Evolutionary conservation across 2,329 filamentous ascomycete species (phyloP).

Genomic region (Diaporthe destruens): DNA sequence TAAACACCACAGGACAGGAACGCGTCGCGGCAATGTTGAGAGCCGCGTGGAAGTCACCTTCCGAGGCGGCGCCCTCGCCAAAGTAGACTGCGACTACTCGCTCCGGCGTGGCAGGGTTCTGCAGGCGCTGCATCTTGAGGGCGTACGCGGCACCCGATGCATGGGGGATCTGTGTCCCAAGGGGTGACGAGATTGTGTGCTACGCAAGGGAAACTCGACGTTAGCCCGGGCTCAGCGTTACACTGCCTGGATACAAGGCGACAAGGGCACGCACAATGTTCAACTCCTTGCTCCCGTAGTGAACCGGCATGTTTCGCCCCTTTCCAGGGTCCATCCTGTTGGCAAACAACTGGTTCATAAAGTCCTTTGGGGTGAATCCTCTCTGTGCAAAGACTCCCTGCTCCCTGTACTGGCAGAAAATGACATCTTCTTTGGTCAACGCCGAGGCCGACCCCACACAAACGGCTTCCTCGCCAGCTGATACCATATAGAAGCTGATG

Average conservation of each 20-base stretch:
- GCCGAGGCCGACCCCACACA: conserved; percentile 90
- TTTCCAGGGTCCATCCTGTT: conserved; percentile 84
- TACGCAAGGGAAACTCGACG: conserved; percentile 48
- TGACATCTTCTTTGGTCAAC: conserved; percentile 84
- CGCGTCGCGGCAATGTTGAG: conserved; percentile 85
- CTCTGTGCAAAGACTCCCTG: conserved; percentile 91
- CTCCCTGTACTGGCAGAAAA: conserved; percentile 96
- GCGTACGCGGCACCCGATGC: conserved; percentile 84
- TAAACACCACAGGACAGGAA: conserved; percentile 80
- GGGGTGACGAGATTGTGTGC: conserved; percentile 82
- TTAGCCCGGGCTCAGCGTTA: background rate
- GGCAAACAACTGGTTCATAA: conserved; percentile 95
- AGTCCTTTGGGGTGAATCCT: conserved; percentile 87
- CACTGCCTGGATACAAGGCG: background rate
- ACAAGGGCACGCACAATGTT: conserved; percentile 75
- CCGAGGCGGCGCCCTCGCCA: conserved; percentile 83
- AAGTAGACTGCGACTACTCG: conserved; percentile 82
- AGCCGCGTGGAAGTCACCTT: conserved; percentile 86
- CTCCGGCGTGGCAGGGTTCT: conserved; percentile 70
- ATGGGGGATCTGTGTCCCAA: conserved; percentile 85
- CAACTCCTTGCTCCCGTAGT: conserved; percentile 87
- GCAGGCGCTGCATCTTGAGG: conserved; percentile 77
- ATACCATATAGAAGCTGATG: conserved; percentile 97
- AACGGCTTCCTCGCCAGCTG: conserved; percentile 93
- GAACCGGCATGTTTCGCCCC: conserved; percentile 96